Evolutionary conservation across 148 eudicot species (phyloP), one percentile per base, ranked within the genome.

Genomic region (Camellia granthamiana): DNA sequence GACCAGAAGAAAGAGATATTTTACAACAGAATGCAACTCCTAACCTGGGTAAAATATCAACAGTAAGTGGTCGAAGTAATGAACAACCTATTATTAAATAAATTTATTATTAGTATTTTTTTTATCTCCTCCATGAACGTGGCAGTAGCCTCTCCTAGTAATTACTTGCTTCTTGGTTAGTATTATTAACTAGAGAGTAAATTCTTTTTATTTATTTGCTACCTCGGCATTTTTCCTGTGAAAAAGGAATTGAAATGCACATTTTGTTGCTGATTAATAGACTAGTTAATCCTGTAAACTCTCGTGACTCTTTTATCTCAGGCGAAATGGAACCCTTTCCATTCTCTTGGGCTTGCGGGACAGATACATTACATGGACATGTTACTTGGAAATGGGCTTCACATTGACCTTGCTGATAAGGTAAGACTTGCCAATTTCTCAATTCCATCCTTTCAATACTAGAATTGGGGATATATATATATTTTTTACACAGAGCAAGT

Each of bases 321-420:
- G 99, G 91, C 66, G 44, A 97, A 97, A 75, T 94, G 99, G 99
- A 87, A 79, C 64, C 89, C 90, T 78, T 88, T 97, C 64, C 98
- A 92, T 81, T 88, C 98, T 21, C 86, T 92, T 79, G 98, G 94
- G 13, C 84, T 94, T 73, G 90, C 97, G 62, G 99, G 99, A 78
- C 97, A 97, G 85, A 94, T 92, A 80, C 88, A 79, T 77, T 85
- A 80, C 72, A 85, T 97, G 86, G 99, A 97, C 87, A 85, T 78
- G 65, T 85, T 97, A 72, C 92, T 94, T 80, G 91, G 78, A 72
- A 84, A 87, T 54, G 97, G 95, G 49, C 62, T 89, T 70, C 75
- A 81, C 82, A 87, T 94, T 81, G 90, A 94, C 78, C 74, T 70
- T 16, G 81, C 83, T 80, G 97, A 97, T 81, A 92, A 94, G 97